phyloP scores from a whole-genome alignment of 1,139 yeast species.

The Hemisphaericaspora lyxosophila region DNA sequence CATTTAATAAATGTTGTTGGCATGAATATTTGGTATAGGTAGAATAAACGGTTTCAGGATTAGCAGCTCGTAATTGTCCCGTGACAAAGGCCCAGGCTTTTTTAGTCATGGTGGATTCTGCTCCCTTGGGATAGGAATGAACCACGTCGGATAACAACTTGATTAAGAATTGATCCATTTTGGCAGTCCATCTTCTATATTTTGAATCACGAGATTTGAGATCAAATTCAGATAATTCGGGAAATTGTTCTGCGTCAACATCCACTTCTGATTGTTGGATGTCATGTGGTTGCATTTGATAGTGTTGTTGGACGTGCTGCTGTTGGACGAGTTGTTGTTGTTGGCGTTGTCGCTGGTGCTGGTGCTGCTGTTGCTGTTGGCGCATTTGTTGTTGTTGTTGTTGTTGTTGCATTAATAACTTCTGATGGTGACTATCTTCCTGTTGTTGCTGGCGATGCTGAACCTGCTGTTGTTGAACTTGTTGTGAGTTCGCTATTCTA shows the following conservation, averaged over 20 bases:
- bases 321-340: conserved; percentile 15
- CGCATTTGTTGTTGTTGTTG: neutral
- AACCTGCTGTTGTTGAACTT: conserved; percentile 2
- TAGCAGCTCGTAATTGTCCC: conserved; percentile 36
- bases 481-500: conserved; percentile 7
- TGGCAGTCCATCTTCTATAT: conserved; percentile 43
- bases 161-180: conserved; percentile 39
- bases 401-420: conserved; percentile 2
- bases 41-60: conserved; percentile 43
- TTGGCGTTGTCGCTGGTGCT: conserved; percentile 17
- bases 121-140: conserved; percentile 35
- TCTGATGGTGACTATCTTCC: neutral
- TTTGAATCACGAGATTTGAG: conserved; percentile 40
- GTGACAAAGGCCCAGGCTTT: conserved; percentile 43
- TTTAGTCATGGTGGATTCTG: conserved; percentile 34
- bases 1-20: conserved; percentile 39
- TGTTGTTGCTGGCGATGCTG: conserved; percentile 1
- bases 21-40: conserved; percentile 45
- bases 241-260: conserved; percentile 4
- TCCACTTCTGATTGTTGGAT: neutral
- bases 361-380: conserved; percentile 4
- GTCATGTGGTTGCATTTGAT: conserved; percentile 12
- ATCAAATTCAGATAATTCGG: conserved; percentile 29
- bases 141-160: conserved; percentile 38
- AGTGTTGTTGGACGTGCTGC: conserved; percentile 13